Base-by-base conservation (phyloP, 768 basidiomycete genomes). In the Russula dissimulans region DNA sequence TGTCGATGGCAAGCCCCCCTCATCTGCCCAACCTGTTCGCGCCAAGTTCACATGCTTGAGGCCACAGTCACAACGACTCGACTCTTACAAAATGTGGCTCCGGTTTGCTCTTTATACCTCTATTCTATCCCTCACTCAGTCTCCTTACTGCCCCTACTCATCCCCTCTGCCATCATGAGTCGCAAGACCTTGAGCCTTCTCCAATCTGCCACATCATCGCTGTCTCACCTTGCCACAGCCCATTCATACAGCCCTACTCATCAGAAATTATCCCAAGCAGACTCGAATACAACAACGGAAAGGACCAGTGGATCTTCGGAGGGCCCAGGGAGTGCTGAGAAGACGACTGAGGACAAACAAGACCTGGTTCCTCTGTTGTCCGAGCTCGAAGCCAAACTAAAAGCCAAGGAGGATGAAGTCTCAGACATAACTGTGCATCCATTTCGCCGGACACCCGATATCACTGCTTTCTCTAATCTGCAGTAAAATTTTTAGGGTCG, bases 381-480 rank as follows among this genome's bases (percentile, higher is more conserved):
- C 18, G 77, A 78, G 56, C 56, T 73, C 26, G 68, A 72, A 44
- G 65, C 71, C 62, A 86, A 88, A 70, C 77, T 95, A 58, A 86
- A 91, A 76, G 83, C 84, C 65, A 89, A 93, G 71, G 85, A 90
- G 71, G 81, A 77, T 29, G 88, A 89, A 70, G 83, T 86, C n/a
- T 75, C 81, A n/a, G 92, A 93, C 72, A 77, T 93, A 62, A 91
- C 85, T 63, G 91, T 93, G 68, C 66, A 88, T 8, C 76, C 41
- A 17, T 39, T 26, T 39, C 49, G 6, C 26, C n/a, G n/a, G n/a
- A n/a, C 29, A 31, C 32, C 54, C 47, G 18, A 34, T 31, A 31
- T 29, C 29, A 26, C 45, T 55, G 49, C 56, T 36, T 34, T 54
- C 31, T 42, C 66, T 63, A 59, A 60, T 65, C 48, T 5, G 66